phyloP scores from a whole-genome alignment of 768 basidiomycete species.

The Clathrus columnatus region DNA sequence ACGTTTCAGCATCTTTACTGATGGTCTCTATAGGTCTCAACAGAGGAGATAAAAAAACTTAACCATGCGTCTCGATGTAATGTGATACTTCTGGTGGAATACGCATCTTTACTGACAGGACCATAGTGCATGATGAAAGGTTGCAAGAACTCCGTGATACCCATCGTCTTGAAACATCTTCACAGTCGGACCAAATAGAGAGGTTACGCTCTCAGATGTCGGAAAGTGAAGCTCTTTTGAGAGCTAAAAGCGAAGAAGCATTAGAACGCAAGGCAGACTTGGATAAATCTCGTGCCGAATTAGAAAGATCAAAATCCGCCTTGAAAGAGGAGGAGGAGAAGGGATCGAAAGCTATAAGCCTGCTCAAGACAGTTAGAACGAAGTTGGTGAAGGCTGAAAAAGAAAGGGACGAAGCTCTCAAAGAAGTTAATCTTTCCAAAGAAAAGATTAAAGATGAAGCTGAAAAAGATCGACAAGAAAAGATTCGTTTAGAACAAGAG shows the following conservation, averaged over 20 bases:
- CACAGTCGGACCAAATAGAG: slow-evolving; percentile 67
- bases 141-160: slow-evolving; percentile 80
- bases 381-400: slow-evolving; percentile 97
- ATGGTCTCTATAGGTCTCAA: slow-evolving; percentile 39
- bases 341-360: slow-evolving; percentile 82
- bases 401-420: slow-evolving; percentile 72
- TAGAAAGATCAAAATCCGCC: slow-evolving; percentile 45
- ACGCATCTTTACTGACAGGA: not conserved
- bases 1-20: not conserved
- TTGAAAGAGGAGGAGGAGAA: slow-evolving; percentile 98
- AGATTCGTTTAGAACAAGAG: slow-evolving; percentile 49
- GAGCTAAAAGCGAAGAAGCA: slow-evolving; percentile 45
- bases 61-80: slow-evolving; percentile 64
- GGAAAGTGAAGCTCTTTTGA: slow-evolving; percentile 63
- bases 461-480: slow-evolving; percentile 38
- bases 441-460: slow-evolving; percentile 45
- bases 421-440: slow-evolving; percentile 42
- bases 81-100: slow-evolving; percentile 17
- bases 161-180: slow-evolving; percentile 71
- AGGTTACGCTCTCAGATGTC: slow-evolving; percentile 57
- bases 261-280: slow-evolving; percentile 47
- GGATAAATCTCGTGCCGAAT: slow-evolving; percentile 51
- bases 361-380: slow-evolving; percentile 91
- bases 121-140: slow-evolving; percentile 71
- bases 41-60: slow-evolving; percentile 73